Percentiles rank a stretch among this genome's conserved stretches.
phyloP scores from a whole-genome alignment of 345 rosid species.

The Melaleuca quinquenervia region DNA sequence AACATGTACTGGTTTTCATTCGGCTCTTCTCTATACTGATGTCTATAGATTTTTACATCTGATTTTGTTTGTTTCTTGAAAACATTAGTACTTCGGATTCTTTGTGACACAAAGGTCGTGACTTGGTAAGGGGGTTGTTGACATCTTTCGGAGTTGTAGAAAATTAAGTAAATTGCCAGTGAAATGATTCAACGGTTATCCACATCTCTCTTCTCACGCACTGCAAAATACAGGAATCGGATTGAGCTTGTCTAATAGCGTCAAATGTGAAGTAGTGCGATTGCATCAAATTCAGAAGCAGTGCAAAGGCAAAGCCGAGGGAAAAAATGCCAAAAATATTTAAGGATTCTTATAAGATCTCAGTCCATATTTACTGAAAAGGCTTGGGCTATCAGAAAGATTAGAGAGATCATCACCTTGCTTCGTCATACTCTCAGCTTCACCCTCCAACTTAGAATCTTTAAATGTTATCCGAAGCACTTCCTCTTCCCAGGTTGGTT shows the following conservation, averaged over 20 bases:
- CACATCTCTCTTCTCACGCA: neutral
- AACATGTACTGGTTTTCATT: neutral
- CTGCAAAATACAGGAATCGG: neutral
- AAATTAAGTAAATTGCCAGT: neutral
- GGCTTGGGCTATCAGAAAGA: neutral
- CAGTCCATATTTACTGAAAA: neutral
- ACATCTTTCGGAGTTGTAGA: neutral
- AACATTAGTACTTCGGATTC: neutral
- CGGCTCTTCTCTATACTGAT: neutral
- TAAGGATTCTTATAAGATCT: neutral
- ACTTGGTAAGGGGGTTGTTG: neutral
- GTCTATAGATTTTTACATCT: neutral
- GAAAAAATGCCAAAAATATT: neutral
- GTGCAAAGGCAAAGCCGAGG: neutral
- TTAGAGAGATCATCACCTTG: neutral
- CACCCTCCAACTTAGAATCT: neutral
- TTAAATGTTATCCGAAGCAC: neutral
- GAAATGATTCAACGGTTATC: neutral
- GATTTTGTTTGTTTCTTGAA: neutral
- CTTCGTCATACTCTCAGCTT: neutral
- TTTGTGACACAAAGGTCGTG: neutral
- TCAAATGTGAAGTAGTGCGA: neutral
- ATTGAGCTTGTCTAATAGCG: neutral
- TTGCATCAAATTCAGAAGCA: neutral
- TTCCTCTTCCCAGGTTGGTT: neutral